Percentiles rank a stretch among this genome's conserved stretches.
Conservation (phyloP, 345 rosid species). For the Punica granatum region DNA sequence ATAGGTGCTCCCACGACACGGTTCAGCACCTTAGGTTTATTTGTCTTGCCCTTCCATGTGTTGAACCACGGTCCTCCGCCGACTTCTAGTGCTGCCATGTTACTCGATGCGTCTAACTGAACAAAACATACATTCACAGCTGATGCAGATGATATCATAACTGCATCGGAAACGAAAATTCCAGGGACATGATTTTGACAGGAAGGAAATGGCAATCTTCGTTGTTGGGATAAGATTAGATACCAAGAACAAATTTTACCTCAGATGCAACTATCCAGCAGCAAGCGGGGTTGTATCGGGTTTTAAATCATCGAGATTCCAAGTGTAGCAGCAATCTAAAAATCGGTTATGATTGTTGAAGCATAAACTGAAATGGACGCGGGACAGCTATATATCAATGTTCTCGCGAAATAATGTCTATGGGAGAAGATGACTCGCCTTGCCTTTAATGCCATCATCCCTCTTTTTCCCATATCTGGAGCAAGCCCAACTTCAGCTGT, state of each 20-base stretch:
- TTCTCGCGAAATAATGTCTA: neutral
- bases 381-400: no score
- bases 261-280: no score
- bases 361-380: no score
- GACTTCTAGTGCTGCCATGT: constrained; percentile 81
- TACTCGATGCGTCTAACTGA: constrained; percentile 72
- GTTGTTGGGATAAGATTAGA: no score
- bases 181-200: neutral
- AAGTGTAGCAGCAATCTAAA: no score
- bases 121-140: neutral
- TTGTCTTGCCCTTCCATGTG: constrained; percentile 73
- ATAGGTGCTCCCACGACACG: constrained; percentile 45
- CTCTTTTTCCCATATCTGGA: constrained; percentile 80
- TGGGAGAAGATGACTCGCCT: constrained; percentile 35
- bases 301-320: no score
- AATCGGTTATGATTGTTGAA: no score
- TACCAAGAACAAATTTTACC: no score
- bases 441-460: constrained; percentile 68
- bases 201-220: neutral
- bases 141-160: neutral
- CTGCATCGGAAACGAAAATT: neutral
- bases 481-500: constrained; percentile 71
- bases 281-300: neutral
- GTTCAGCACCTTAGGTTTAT: constrained; percentile 51
- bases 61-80: constrained; percentile 99